These are phyloP conservation scores for Excoecaria agallocha DNA, from an alignment of 345 rosid genomes.

Conservation along the genomic window DNA sequence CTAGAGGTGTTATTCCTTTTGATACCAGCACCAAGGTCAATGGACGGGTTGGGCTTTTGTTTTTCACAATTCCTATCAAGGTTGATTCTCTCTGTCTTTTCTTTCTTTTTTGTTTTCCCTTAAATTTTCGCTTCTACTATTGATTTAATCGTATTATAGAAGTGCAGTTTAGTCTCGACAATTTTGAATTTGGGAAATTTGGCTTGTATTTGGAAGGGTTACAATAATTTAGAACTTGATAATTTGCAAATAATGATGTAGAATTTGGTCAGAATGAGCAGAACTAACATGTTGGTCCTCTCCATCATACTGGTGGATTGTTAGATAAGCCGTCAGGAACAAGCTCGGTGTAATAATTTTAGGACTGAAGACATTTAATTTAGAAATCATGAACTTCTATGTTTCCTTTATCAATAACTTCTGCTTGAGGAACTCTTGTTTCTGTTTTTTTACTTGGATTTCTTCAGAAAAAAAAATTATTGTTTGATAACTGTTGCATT, in stretches of 20 bases:
- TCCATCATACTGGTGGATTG: no score
- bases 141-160: not conserved
- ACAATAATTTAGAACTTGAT: not conserved
- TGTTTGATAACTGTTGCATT: not conserved
- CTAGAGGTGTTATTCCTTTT: constrained; percentile 64
- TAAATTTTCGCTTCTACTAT: not conserved
- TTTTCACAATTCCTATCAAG: constrained; percentile 63
- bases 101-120: not conserved
- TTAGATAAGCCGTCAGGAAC: not conserved
- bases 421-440: not conserved
- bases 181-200: not conserved
- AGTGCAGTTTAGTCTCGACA: not conserved
- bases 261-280: not conserved
- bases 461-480: not conserved
- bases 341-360: not conserved
- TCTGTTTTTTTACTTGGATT: not conserved
- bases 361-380: not conserved
- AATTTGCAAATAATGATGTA: not conserved
- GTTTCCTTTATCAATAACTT: not conserved
- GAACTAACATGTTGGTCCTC: no score
- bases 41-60: constrained; percentile 60
- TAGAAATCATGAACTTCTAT: not conserved
- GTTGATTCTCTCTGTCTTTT: constrained; percentile 25
- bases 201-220: not conserved
- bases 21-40: constrained; percentile 53